These are phyloP conservation scores for Diaporthe batatas DNA, from an alignment of 2,329 filamentous ascomycete genomes.

Conservation along the genomic window DNA sequence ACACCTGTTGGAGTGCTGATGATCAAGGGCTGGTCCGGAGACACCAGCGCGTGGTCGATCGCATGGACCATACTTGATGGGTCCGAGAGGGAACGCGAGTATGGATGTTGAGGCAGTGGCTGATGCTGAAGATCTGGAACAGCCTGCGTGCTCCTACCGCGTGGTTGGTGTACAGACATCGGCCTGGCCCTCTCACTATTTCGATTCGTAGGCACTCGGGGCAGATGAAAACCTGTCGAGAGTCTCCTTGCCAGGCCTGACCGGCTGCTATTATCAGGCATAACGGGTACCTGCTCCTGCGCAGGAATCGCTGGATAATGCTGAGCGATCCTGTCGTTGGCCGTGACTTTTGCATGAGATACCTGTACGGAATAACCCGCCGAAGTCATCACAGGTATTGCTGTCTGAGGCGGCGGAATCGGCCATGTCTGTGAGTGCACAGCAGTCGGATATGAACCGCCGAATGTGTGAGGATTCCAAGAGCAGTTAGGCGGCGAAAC, in stretches of 20 bases:
- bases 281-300: slow-evolving; percentile 55
- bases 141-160: slow-evolving; percentile 32
- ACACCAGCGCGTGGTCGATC: slow-evolving; percentile 44
- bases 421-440: slow-evolving; percentile 62
- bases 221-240: slow-evolving; percentile 59
- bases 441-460: slow-evolving; percentile 46
- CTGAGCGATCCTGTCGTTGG: slow-evolving; percentile 52
- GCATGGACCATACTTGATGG: slow-evolving; percentile 42
- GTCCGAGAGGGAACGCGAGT: slow-evolving; percentile 30
- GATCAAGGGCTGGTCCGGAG: slow-evolving; percentile 67
- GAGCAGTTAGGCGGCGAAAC: slow-evolving; percentile 38
- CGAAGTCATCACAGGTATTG: slow-evolving; percentile 42
- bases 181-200: slow-evolving; percentile 42
- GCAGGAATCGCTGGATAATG: slow-evolving; percentile 56
- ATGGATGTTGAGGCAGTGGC: slow-evolving; percentile 32
- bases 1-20: slow-evolving; percentile 72
- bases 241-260: slow-evolving; percentile 55
- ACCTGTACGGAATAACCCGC: slow-evolving; percentile 58
- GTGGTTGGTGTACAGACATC: slow-evolving; percentile 35
- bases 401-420: slow-evolving; percentile 48
- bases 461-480: slow-evolving; percentile 44
- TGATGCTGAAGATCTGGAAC: slow-evolving; percentile 28
- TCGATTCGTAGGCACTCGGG: slow-evolving; percentile 55
- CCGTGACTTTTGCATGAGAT: slow-evolving; percentile 51
- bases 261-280: slow-evolving; percentile 55